Conservation (phyloP, 1,139 yeast species). For the Candida tetrigidarum region DNA sequence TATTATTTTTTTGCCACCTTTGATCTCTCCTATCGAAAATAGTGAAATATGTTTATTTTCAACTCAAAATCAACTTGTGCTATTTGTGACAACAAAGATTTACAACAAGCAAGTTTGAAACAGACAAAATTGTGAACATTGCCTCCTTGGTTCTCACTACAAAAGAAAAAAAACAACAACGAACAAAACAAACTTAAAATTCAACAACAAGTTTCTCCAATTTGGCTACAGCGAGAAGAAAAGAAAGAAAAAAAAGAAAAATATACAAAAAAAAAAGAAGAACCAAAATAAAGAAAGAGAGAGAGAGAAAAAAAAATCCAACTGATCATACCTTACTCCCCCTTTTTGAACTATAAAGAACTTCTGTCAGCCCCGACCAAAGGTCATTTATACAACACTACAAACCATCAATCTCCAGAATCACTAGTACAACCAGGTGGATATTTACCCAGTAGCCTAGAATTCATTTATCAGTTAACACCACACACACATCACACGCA, state of each 20-base stretch:
- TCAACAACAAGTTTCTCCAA: not conserved
- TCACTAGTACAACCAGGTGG: not conserved
- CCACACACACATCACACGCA: not conserved
- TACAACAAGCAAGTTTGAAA: not conserved
- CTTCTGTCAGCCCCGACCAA: not conserved
- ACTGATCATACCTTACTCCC: constrained; percentile 1
- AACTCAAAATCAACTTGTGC: not conserved
- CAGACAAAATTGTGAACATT: not conserved
- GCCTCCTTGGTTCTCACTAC: not conserved
- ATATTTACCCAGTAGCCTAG: not conserved
- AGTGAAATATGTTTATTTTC: no score
- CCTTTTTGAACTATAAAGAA: not conserved
- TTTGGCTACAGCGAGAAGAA: not conserved
- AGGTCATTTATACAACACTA: not conserved
- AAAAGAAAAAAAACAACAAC: no score
- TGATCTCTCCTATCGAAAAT: no score
- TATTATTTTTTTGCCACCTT: no score
- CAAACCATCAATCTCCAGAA: not conserved
- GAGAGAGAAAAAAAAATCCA: constrained; percentile 11
- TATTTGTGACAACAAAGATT: not conserved
- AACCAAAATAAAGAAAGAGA: constrained; percentile 11
- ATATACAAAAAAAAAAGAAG: constrained; percentile 2
- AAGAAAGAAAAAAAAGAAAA: not conserved
- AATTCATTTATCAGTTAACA: not conserved
- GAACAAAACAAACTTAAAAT: no score